These are phyloP conservation scores for Mrakia gelida DNA, from an alignment of 768 basidiomycete species.

Conservation along the genomic window DNA sequence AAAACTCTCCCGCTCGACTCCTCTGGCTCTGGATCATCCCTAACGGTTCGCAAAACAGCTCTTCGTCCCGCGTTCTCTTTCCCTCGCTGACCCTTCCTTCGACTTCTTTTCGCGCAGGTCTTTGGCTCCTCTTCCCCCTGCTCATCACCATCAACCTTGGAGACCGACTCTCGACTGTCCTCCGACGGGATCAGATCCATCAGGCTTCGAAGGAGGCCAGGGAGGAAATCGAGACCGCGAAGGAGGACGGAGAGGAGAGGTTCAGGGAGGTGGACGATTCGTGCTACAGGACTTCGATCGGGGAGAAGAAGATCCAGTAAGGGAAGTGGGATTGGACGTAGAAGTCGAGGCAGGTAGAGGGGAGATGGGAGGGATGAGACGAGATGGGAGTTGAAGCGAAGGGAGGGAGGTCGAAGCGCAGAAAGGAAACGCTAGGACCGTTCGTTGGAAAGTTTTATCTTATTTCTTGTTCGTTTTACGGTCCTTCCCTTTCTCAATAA, in stretches of 20 bases:
- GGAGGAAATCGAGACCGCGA: not conserved
- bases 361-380: too few species aligned
- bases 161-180: constrained; percentile 55
- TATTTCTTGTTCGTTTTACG: too few species aligned
- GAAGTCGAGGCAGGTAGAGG: too few species aligned
- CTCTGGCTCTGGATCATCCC: constrained; percentile 67
- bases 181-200: constrained; percentile 26
- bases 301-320: not conserved
- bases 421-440: too few species aligned
- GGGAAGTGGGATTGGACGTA: too few species aligned
- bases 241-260: not conserved
- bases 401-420: too few species aligned
- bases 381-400: too few species aligned
- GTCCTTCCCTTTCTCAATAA: too few species aligned
- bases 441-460: too few species aligned
- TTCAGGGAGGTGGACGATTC: not conserved
- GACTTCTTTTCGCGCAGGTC: constrained; percentile 45
- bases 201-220: not conserved
- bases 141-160: constrained; percentile 60
- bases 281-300: not conserved
- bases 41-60: constrained; percentile 60
- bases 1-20: constrained; percentile 58
- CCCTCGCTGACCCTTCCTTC: constrained; percentile 50
- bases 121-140: constrained; percentile 72
- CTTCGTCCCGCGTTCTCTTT: not conserved